These are phyloP conservation scores for Hymenoscyphus fructigenus DNA, from an alignment of 2,329 filamentous ascomycete species.

Conservation along the genomic window DNA sequence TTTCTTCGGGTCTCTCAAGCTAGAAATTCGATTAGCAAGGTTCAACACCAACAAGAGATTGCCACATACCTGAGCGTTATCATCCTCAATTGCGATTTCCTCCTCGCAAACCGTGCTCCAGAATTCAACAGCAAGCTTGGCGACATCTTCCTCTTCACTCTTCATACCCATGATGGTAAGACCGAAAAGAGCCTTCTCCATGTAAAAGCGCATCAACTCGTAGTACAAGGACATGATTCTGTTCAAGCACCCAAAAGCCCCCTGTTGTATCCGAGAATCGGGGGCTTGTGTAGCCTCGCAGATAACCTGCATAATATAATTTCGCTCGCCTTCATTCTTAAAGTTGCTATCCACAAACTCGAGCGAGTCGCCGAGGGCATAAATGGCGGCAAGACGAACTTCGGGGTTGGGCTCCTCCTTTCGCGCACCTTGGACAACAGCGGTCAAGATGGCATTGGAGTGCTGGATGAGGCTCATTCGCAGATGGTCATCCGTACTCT, in stretches of 20 bases:
- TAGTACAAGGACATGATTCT: constrained; percentile 99
- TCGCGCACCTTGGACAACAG: constrained; percentile 93
- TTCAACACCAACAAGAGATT: background rate
- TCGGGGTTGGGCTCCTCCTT: constrained; percentile 93
- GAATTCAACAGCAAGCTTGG: constrained; percentile 97
- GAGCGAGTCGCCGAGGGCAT: constrained; percentile 90
- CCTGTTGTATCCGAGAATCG: constrained; percentile 89
- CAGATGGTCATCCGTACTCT: constrained; percentile 86
- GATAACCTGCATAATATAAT: constrained; percentile 99
- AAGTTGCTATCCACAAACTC: constrained; percentile 99
- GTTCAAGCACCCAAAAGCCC: constrained; percentile 95
- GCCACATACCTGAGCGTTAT: constrained; percentile 72
- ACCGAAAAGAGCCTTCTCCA: constrained; percentile 99
- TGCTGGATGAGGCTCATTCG: constrained; percentile 77
- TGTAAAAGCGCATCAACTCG: constrained; percentile 99
- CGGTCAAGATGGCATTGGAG: constrained; percentile 96
- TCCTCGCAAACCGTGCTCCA: constrained; percentile 99
- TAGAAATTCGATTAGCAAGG: constrained; percentile 15
- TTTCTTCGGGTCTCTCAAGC: constrained; percentile 46
- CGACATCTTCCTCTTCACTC: constrained; percentile 94
- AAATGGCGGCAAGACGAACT: constrained; percentile 89
- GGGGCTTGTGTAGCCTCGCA: constrained; percentile 96
- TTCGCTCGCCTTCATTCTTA: constrained; percentile 97
- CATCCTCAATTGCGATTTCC: constrained; percentile 96
- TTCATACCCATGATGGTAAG: constrained; percentile 99